Conservation (phyloP, 345 rosid genomes). For the Rhodomyrtus tomentosa region DNA sequence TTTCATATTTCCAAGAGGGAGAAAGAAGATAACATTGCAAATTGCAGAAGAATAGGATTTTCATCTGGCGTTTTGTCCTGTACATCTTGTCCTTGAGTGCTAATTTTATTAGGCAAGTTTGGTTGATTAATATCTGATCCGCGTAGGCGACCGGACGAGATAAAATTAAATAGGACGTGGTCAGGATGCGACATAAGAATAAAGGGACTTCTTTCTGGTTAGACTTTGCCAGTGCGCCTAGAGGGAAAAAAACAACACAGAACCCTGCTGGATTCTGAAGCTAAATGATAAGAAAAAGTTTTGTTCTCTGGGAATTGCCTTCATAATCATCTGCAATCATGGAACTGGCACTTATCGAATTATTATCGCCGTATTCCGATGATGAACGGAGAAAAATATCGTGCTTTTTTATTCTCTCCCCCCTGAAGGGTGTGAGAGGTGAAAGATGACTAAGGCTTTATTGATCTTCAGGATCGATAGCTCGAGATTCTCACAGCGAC, state of each 20-base stretch:
- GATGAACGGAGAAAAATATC: background rate
- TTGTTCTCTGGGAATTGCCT: background rate
- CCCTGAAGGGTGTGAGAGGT: background rate
- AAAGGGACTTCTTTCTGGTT: background rate
- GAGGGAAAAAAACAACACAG: background rate
- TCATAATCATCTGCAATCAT: background rate
- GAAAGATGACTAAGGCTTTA: background rate
- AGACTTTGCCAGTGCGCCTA: background rate
- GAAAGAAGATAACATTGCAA: background rate
- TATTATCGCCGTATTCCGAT: background rate
- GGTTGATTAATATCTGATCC: background rate
- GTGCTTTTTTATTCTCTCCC: background rate
- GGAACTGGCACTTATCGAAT: background rate
- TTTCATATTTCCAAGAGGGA: background rate
- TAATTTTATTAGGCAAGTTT: background rate
- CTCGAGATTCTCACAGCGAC: slow-evolving; percentile 2
- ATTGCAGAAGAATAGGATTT: background rate
- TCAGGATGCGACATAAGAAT: background rate
- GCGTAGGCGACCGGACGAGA: background rate
- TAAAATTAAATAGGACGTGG: background rate
- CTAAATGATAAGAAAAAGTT: background rate
- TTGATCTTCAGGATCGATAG: background rate
- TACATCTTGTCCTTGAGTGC: background rate
- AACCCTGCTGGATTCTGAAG: background rate
- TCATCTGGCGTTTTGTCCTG: background rate